These are phyloP conservation scores for Aspergillus haitiensis DNA, from an alignment of 495 filamentous ascomycete species.

Conservation along the genomic window DNA sequence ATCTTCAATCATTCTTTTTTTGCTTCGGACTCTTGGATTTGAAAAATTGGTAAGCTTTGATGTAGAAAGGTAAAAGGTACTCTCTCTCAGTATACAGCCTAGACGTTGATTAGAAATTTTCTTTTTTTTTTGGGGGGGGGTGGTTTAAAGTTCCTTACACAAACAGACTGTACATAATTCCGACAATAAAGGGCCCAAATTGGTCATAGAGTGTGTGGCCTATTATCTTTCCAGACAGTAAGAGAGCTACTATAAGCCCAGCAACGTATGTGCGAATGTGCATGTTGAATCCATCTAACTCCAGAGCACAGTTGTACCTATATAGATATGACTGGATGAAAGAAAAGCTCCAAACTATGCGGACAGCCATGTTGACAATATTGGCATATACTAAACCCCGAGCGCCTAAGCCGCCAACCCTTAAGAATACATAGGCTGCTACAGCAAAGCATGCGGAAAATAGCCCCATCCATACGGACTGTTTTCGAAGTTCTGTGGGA, in stretches of 20 bases:
- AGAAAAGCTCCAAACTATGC: conserved; percentile 72
- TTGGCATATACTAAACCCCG: conserved; percentile 82
- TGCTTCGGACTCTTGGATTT: conserved; percentile 24
- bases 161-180: conserved; percentile 52
- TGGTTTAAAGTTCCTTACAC: conserved; percentile 54
- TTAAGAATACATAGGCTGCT: conserved; percentile 69
- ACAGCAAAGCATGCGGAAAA: conserved; percentile 73
- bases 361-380: conserved; percentile 77
- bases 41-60: conserved; percentile 34
- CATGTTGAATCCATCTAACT: conserved; percentile 29
- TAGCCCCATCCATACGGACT: conserved; percentile 77
- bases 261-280: conserved; percentile 35
- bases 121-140: not conserved
- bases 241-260: conserved; percentile 32
- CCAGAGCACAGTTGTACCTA: conserved; percentile 33
- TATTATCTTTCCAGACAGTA: conserved; percentile 29
- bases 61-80: conserved; percentile 55
- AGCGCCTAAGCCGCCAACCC: conserved; percentile 65
- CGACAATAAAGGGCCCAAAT: conserved; percentile 50
- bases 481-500: conserved; percentile 64
- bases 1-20: conserved; percentile 24
- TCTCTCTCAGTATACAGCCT: conserved; percentile 61
- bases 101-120: conserved; percentile 17
- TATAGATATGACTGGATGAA: conserved; percentile 70
- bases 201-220: conserved; percentile 42